Percentiles rank a stretch among this genome's conserved stretches.
Conservation (phyloP, 2,329 filamentous ascomycete species). For the Diaporthe aspalathi region DNA sequence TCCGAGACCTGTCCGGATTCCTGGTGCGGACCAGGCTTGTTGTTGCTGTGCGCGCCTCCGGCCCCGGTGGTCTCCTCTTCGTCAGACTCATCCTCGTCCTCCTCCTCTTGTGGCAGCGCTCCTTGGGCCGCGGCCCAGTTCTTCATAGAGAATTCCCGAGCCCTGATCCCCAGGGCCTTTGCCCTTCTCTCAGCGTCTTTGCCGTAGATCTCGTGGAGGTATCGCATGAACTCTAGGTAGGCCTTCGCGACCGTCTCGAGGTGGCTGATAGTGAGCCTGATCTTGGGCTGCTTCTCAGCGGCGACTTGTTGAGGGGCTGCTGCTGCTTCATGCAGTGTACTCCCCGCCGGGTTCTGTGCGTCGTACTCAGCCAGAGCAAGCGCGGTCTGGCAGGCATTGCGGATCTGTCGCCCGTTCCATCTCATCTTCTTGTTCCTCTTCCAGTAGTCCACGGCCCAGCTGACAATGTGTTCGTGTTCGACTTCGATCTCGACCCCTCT, state of each 20-base stretch:
- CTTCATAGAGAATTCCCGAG: not conserved
- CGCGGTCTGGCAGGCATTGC: constrained; percentile 33
- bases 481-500: not conserved
- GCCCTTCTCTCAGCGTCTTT: constrained; percentile 3
- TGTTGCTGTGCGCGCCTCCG: not conserved
- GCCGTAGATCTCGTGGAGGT: constrained; percentile 26
- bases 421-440: not conserved
- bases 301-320: not conserved
- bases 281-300: not conserved
- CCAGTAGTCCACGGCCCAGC: not conserved
- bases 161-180: constrained; percentile 6
- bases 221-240: constrained; percentile 31
- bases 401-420: constrained; percentile 38
- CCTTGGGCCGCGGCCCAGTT: not conserved
- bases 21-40: not conserved
- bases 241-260: constrained; percentile 26
- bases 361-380: constrained; percentile 33
- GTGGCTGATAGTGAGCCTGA: constrained; percentile 10
- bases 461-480: constrained; percentile 1
- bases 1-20: not conserved
- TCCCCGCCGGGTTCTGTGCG: constrained; percentile 20
- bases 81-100: not conserved
- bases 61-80: not conserved
- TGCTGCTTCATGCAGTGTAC: not conserved
- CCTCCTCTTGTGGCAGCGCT: not conserved